Percentiles rank a stretch among this genome's conserved stretches.
Conservation (phyloP, 2,329 filamentous ascomycete genomes). For the Talaromyces sp. region DNA sequence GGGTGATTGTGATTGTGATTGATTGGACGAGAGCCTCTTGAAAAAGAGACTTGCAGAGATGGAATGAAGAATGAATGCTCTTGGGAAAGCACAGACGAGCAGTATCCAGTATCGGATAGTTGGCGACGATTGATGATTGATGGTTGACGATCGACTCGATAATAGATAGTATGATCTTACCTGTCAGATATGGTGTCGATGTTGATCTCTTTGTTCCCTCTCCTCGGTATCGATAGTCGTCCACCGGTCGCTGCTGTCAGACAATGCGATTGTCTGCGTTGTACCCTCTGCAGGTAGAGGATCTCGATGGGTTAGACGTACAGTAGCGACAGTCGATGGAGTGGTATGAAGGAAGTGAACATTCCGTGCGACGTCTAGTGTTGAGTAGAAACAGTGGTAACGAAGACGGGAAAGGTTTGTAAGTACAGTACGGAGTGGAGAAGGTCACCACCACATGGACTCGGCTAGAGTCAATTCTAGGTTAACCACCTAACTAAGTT, state of each 20-base stretch:
- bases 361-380: background rate
- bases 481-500: too few relatives aligned
- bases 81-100: background rate
- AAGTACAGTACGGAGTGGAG: background rate
- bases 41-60: background rate
- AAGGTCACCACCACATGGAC: background rate
- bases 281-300: background rate
- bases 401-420: background rate
- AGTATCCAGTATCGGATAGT: background rate
- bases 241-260: background rate
- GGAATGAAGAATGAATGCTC: background rate
- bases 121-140: background rate
- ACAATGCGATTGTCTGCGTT: background rate
- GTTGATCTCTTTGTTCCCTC: conserved; percentile 5
- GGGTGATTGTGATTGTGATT: background rate
- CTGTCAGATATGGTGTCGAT: background rate
- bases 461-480: background rate
- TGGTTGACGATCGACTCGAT: background rate
- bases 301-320: background rate
- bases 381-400: background rate
- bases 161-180: background rate
- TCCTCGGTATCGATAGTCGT: background rate
- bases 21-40: background rate
- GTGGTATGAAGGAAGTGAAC: background rate
- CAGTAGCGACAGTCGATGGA: conserved; percentile 6